These are phyloP conservation scores for Arthrocladium fulminans DNA, from an alignment of 2,329 filamentous ascomycete genomes.

Conservation along the genomic window DNA sequence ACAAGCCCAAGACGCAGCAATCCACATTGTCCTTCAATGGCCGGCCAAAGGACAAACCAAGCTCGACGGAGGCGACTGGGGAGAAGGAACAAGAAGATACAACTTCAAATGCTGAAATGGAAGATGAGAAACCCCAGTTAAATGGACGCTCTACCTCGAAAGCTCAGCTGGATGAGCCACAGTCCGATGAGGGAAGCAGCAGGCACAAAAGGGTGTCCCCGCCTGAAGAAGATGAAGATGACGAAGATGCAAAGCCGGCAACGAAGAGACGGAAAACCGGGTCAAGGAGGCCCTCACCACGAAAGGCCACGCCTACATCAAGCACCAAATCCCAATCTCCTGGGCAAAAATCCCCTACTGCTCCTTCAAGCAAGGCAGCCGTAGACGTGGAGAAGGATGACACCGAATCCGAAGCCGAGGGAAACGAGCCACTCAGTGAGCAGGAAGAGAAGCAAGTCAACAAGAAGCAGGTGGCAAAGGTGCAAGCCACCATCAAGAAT, in stretches of 20 bases:
- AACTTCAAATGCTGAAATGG: conserved; percentile 14
- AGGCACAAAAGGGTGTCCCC: conserved; percentile 32
- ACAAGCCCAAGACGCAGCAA: conserved; percentile 35
- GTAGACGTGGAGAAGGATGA: conserved; percentile 27
- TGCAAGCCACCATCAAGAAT: conserved; percentile 65
- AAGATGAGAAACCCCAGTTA: conserved; percentile 7
- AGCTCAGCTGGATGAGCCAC: conserved; percentile 11
- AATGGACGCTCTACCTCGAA: conserved; percentile 13
- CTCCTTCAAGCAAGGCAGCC: conserved; percentile 1
- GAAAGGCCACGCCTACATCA: conserved; percentile 17
- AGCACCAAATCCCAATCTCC: conserved; percentile 20
- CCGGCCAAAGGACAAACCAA: conserved; percentile 24
- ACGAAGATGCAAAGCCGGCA: conserved; percentile 52
- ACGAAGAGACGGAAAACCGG: conserved; percentile 43
- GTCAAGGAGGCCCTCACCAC: conserved; percentile 26
- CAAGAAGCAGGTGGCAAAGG: conserved; percentile 68
- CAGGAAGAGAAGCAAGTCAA: conserved; percentile 60
- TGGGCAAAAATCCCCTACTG: conserved; percentile 18
- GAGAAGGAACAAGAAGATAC: conserved; percentile 13
- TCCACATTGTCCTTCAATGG: conserved; percentile 25
- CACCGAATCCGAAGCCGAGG: conserved; percentile 35
- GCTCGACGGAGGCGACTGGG: conserved; percentile 2
- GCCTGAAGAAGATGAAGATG: conserved; percentile 29
- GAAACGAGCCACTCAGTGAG: conserved; percentile 37
- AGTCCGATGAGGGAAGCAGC: conserved; percentile 17